phyloP scores from a whole-genome alignment of 129 eudicot genomes.

The Lonicera japonica region DNA sequence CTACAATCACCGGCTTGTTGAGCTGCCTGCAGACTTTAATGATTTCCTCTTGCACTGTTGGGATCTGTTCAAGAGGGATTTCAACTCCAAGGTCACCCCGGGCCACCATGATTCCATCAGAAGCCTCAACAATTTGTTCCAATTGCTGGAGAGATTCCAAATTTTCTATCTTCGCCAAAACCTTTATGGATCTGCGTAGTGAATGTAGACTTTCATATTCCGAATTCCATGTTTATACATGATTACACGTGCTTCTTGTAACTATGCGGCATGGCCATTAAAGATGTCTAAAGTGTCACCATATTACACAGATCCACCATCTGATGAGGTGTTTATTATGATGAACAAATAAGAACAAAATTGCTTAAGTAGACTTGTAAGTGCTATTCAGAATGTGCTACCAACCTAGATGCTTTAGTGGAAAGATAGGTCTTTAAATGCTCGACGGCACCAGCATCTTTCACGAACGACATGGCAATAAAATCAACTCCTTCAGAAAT shows the following conservation, averaged over 20 bases:
- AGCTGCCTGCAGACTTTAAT: constrained; percentile 47
- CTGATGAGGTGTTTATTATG: not conserved
- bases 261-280: not conserved
- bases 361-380: not conserved
- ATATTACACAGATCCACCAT: not conserved
- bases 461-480: constrained; percentile 65
- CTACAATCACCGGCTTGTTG: constrained; percentile 69
- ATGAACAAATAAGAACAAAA: not conserved
- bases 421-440: constrained; percentile 53
- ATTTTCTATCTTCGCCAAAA: constrained; percentile 68
- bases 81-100: constrained; percentile 84
- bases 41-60: constrained; percentile 52
- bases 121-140: constrained; percentile 59
- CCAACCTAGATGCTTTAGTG: constrained; percentile 48
- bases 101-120: constrained; percentile 79
- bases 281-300: not conserved
- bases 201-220: not conserved
- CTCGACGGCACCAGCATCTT: constrained; percentile 41
- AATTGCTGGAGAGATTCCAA: constrained; percentile 51
- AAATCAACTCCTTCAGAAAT: constrained; percentile 68
- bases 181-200: constrained; percentile 38
- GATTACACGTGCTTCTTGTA: not conserved
- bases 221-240: not conserved
- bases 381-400: not conserved
- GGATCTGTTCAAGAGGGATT: constrained; percentile 70